A percentile compares a stretch with the other conserved stretches of the same genome.
phyloP scores from a whole-genome alignment of 495 filamentous ascomycete species.

The Podospora fimiseda region DNA sequence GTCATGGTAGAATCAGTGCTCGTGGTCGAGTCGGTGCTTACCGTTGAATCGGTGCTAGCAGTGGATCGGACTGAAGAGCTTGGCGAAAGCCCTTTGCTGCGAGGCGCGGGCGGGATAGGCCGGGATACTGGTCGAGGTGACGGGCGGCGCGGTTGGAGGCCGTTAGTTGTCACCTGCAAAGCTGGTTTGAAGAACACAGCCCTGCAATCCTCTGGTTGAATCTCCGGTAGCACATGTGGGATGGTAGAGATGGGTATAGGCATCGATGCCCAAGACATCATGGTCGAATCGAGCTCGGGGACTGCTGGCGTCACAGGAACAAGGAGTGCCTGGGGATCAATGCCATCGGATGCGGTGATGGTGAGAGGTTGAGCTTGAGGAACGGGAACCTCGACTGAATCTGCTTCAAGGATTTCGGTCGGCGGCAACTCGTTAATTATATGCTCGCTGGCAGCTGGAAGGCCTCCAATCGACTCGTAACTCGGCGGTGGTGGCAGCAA shows the following conservation, averaged over 20 bases:
- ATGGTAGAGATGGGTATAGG: slow-evolving; percentile 4
- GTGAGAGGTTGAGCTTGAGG: slow-evolving; percentile 4
- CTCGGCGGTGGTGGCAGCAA: slow-evolving; percentile 31
- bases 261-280: slow-evolving; percentile 21
- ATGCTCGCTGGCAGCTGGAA: slow-evolving; percentile 1
- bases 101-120: slow-evolving; percentile 10
- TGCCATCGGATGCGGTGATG: slow-evolving; percentile 11
- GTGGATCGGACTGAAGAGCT: slow-evolving; percentile 37
- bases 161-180: slow-evolving; percentile 27
- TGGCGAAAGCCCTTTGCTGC: slow-evolving; percentile 30
- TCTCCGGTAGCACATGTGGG: not conserved
- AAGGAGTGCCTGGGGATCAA: slow-evolving; percentile 28
- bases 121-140: slow-evolving; percentile 16
- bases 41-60: slow-evolving; percentile 28
- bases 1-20: slow-evolving; percentile 13
- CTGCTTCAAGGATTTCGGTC: slow-evolving; percentile 39
- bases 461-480: slow-evolving; percentile 32
- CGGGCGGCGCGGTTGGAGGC: slow-evolving; percentile 20
- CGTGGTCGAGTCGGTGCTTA: slow-evolving; percentile 16
- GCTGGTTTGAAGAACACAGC: slow-evolving; percentile 12
- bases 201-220: slow-evolving; percentile 7
- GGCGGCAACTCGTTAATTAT: slow-evolving; percentile 32
- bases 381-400: slow-evolving; percentile 32
- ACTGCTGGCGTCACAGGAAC: slow-evolving; percentile 14
- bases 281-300: slow-evolving; percentile 30